Evolutionary conservation across 2,329 filamentous ascomycete species (phyloP), one percentile per base, ranked within the genome.

Genomic region (Microdochium nivale): DNA sequence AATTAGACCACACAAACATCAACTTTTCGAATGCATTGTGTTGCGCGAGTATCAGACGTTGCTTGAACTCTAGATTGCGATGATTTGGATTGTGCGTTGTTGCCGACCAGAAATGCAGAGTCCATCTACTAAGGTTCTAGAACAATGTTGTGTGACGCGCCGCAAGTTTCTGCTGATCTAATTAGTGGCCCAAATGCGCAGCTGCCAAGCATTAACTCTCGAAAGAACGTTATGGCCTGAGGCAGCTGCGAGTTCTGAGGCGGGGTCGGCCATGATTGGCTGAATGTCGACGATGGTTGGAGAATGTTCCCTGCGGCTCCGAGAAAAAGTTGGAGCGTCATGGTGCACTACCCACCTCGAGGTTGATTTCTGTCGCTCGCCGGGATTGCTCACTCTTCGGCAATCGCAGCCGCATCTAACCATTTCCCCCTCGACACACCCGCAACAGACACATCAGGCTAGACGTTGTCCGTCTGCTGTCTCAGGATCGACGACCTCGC

Each of bases 291-390:
- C 30, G 37, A 25, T 49, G 2, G 54, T 51, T 48, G 37, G 32
- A 56, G 58, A 60, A 44, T 44, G 40, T 44, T 44, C 40, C 40
- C 13, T 44, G 40, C n/a, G 40, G 19, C 40, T 44, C 40, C 13
- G 14, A 63, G 59, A 62, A 64, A 64, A 62, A 55, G 49, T 62
- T 60, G 54, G 56, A 60, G 57, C 62, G 60, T 60, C 61, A 64
- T 65, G 48, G 62, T 54, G 52, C 56, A n/a, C 51, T 37, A 55
- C 40, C 40, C 40, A 23, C 13, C 52, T 55, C 52, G 49, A 48
- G 47, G 43, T 37, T 51, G 48, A 50, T 27, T 47, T 23, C 47
- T 47, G 51, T 40, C 43, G 46, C 49, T 25, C 48, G 49, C n/a
- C 40, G 46, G 27, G 23, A 19, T 50, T 47, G 30, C 46, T 51